Evolutionary conservation across 2,329 filamentous ascomycete genomes (phyloP).

Genomic region (Daldinia sp.): DNA sequence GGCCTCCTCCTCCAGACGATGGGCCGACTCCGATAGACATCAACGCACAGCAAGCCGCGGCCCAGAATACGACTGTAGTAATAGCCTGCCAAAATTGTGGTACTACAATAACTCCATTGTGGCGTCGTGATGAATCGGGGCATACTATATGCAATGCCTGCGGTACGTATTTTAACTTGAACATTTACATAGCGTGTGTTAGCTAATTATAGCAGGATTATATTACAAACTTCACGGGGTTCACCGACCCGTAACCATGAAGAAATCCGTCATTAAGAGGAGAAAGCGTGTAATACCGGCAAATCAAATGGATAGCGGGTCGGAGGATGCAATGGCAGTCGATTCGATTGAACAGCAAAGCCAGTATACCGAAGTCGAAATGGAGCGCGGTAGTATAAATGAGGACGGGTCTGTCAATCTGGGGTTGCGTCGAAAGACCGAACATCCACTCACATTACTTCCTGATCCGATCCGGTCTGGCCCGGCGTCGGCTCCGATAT

Average conservation of each 20-base stretch:
- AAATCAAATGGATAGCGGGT: constrained; percentile 56
- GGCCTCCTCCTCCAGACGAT: constrained; percentile 46
- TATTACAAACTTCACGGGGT: constrained; percentile 97
- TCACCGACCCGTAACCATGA: constrained; percentile 97
- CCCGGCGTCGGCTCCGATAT: constrained; percentile 55
- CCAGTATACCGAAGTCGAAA: constrained; percentile 48
- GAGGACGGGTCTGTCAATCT: constrained; percentile 72
- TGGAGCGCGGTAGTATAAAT: constrained; percentile 66
- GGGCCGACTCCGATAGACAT: constrained; percentile 58
- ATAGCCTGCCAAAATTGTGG: constrained; percentile 97
- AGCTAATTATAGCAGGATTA: constrained; percentile 66
- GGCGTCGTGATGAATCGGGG: constrained; percentile 91
- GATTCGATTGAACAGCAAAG: constrained; percentile 58
- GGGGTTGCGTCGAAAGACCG: constrained; percentile 60
- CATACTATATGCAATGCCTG: constrained; percentile 99
- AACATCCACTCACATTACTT: constrained; percentile 56
- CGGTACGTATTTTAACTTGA: constrained; percentile 67
- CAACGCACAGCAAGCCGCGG: constrained; percentile 54
- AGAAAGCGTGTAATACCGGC: constrained; percentile 93
- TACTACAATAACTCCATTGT: constrained; percentile 94
- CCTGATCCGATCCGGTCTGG: constrained; percentile 56
- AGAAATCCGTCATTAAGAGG: constrained; percentile 95
- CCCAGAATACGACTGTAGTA: constrained; percentile 68
- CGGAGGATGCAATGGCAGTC: constrained; percentile 53
- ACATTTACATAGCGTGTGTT: neutral